Conservation (phyloP, 768 basidiomycete genomes). For the Russula sp. region DNA sequence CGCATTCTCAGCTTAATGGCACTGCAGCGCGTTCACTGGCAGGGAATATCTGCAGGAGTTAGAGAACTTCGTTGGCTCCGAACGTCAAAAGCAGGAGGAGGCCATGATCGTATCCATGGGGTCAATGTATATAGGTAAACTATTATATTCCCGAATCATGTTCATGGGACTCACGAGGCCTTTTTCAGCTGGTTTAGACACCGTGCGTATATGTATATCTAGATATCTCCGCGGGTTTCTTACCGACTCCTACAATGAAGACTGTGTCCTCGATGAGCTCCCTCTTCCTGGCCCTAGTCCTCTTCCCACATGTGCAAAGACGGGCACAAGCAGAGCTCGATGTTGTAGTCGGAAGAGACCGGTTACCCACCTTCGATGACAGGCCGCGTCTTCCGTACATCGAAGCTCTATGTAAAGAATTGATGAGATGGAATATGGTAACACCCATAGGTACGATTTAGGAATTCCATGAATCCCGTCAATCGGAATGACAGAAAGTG, state of each 20-base stretch:
- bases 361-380: conserved; percentile 35
- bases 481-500: not conserved
- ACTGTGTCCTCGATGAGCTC: conserved; percentile 11
- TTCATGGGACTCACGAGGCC: not conserved
- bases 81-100: conserved; percentile 4
- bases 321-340: conserved; percentile 34
- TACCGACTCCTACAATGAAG: not conserved
- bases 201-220: not conserved
- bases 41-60: conserved; percentile 3
- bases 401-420: not conserved
- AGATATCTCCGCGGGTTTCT: not conserved
- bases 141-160: not conserved
- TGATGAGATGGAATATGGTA: not conserved
- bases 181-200: conserved; percentile 14
- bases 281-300: conserved; percentile 12
- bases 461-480: not conserved
- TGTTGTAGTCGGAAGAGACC: conserved; percentile 31
- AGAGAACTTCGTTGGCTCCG: not conserved
- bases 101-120: not conserved
- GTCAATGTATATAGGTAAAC: conserved; percentile 6
- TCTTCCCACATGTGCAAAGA: conserved; percentile 15
- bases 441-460: conserved; percentile 7
- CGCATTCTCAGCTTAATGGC: conserved; percentile 4
- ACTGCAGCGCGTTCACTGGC: conserved; percentile 17
- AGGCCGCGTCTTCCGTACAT: conserved; percentile 12